phyloP scores from a whole-genome alignment of 2,329 filamentous ascomycete species.

The Neospermospora avenae region DNA sequence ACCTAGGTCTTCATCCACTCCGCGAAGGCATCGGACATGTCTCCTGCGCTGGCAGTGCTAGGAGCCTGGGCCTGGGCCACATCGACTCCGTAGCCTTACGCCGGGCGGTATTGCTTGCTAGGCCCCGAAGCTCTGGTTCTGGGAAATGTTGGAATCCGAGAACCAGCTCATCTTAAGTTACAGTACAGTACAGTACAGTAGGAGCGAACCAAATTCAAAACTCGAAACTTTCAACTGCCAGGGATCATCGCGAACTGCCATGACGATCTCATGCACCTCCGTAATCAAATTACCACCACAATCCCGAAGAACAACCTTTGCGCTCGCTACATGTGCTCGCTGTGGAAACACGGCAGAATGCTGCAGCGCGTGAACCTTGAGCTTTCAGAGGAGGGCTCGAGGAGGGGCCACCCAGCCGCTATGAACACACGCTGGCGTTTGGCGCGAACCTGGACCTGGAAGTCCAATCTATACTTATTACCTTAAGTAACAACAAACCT shows the following conservation, averaged over 20 bases:
- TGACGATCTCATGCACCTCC: neutral
- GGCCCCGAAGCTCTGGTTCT: neutral
- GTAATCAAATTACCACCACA: neutral
- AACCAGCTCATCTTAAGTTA: neutral
- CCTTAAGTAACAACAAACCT: too few species aligned
- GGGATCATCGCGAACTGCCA: neutral
- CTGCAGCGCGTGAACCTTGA: neutral
- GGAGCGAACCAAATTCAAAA: too few species aligned
- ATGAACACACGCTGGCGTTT: neutral
- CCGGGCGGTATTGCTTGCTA: neutral
- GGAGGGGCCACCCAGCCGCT: neutral
- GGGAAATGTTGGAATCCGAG: neutral
- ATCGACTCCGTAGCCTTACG: neutral
- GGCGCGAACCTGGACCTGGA: neutral
- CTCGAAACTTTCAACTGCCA: neutral
- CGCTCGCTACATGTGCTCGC: neutral
- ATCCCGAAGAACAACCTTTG: neutral
- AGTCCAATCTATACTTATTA: neutral
- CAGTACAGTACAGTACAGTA: too few species aligned
- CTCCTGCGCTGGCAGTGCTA: neutral
- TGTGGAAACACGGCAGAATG: constrained; percentile 1
- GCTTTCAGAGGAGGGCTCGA: neutral
- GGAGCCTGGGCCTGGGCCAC: too few species aligned
- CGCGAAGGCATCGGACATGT: too few species aligned
- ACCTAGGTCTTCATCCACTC: too few species aligned